Base-by-base conservation (phyloP, 164 flowering plant species). In the Echeveria elegans region DNA sequence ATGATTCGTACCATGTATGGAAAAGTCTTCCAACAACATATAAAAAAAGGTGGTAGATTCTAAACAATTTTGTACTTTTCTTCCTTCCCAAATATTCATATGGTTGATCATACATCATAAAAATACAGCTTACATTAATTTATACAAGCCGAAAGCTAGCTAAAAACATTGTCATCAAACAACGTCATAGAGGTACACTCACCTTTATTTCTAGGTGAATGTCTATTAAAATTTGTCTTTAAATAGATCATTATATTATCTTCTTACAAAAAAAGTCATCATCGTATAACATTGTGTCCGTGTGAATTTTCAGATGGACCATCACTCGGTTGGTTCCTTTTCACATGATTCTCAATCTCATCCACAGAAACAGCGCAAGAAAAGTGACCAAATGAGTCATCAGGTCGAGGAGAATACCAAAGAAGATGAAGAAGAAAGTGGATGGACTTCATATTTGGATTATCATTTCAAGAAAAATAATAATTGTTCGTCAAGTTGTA, bases 361-460 rank as follows among this genome's bases (percentile, higher is more conserved):
- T 9, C 32, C 32, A 19, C 31, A 28, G 28, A 56, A 56, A 28
- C 32, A 56, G 30, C 1, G 19, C 32, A 56, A 28, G 7, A 56
- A 56, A 7, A 56, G 24, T 11, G 61, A 28, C 28, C 28, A 52
- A 9, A 8, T 5, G 0, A 52, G 58, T 52, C 19, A 56, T 56
- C 61, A 56, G 61, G 1, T 2, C 0, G 32, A 56, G 28, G 61
- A 56, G 61, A 28, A 8, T 14, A 4, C 16, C 4, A 4, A 40
- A 40, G 45, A 48, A 21, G 31, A 5, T 12, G 61, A 56, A 56
- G 61, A 56, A 26, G 61, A 56, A 14, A 56, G 61, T 8, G 61
- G 61, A 24, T 56, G 61, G 61, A 56, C 61, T 28, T 28, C 61
- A 56, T 56, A 56, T 29, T 28, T 56, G 2, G 61, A 56, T 56